Evolutionary conservation across 2,329 filamentous ascomycete genomes (phyloP), one percentile per base, ranked within the genome.

Genomic region (Myriosclerotinia curreyana): DNA sequence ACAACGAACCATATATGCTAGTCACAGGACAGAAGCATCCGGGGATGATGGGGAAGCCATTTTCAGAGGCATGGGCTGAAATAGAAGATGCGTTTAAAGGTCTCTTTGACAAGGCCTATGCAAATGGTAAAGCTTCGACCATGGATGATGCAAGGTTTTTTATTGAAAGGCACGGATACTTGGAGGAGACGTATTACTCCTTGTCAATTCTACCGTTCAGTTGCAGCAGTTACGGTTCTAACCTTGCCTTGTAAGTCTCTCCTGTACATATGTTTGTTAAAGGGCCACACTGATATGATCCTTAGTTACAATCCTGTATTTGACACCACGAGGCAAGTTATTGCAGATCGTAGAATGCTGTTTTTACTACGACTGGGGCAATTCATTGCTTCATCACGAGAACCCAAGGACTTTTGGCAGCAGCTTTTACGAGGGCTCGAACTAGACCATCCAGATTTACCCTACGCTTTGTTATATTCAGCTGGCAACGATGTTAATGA

Each of bases 11-110:
- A 0, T 90, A 90, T 71, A 82, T 88, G 48, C 77, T 85, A 11
- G 77, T 94, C 48, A 89, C 89, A 5, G 90, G 90, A 5, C 81
- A 88, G 69, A 93, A 93, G 70, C 91, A 95, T 72, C 91, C 91
- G 0, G 71, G 73, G 2, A 76, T 94, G 6, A 93, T 95, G 88
- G 70, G 80, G 74, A 42, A 74, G 25, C 67, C 74, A 1, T 79
- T 80, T 38, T 66, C 70, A 0, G 75, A 78, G 36, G 69, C 77
- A 8, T 80, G 78, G 74, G 72, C 76, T 20, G 72, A 74, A 12
- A 71, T 80, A 42, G 75, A 71, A 66, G 65, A 67, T 3, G 69
- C 72, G 25, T 74, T 77, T 52, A 70, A 67, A 2, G 65, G 66
- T 22, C 61, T 72, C 14, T 74, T 77, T 46, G 62, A 68, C 3